phyloP scores from a whole-genome alignment of 2,329 filamentous ascomycete species.

The Ophiostoma sp. region DNA sequence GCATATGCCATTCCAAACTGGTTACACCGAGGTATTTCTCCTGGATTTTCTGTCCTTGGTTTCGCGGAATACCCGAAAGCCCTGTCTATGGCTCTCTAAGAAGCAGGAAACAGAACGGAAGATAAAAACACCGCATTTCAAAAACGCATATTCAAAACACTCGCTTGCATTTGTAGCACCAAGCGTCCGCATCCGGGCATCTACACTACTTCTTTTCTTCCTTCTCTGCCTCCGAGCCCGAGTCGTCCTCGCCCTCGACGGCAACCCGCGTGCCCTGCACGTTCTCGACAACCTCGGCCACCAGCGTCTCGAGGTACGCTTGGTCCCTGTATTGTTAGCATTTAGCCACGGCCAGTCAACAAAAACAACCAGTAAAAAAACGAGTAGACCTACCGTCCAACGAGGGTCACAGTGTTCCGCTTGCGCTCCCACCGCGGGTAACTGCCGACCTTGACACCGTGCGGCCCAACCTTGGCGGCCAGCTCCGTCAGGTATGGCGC shows the following conservation, averaged over 20 bases:
- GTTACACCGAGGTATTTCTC: not conserved
- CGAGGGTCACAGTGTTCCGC: slow-evolving; percentile 83
- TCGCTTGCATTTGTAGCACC: not conserved
- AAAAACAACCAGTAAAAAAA: not conserved
- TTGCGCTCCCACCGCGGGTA: slow-evolving; percentile 90
- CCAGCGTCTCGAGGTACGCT: slow-evolving; percentile 70
- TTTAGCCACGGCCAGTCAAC: not conserved
- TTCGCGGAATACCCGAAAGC: not conserved
- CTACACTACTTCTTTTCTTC: not conserved
- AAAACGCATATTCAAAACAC: not conserved
- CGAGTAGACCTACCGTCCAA: slow-evolving; percentile 49
- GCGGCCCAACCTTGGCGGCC: slow-evolving; percentile 64
- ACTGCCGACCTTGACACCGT: slow-evolving; percentile 87
- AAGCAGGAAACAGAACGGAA: no score
- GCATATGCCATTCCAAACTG: not conserved
- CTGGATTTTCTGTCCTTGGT: not conserved
- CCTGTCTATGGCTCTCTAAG: not conserved
- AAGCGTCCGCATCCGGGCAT: no score
- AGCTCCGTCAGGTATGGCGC: slow-evolving; percentile 78
- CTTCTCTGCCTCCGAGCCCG: slow-evolving; percentile 39
- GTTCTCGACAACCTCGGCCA: slow-evolving; percentile 70
- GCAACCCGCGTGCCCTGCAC: slow-evolving; percentile 66
- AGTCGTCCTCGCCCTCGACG: slow-evolving; percentile 67
- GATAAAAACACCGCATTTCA: no score
- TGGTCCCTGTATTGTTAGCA: slow-evolving; percentile 50